phyloP scores from a whole-genome alignment of 1,139 yeast genomes.

The Debaryomyces singareniensis region DNA sequence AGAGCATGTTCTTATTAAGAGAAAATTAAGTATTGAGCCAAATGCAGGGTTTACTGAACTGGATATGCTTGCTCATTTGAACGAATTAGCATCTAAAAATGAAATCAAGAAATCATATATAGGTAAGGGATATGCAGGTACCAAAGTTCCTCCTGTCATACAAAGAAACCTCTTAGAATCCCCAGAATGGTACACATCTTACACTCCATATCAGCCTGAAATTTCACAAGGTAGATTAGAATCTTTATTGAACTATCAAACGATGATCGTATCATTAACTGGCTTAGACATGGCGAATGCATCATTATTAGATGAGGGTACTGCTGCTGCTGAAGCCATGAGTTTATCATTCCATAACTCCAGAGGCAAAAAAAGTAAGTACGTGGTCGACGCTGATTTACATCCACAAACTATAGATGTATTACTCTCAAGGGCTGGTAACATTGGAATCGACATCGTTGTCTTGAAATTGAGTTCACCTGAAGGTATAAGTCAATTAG shows the following conservation, averaged over 20 bases:
- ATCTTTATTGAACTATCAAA: conserved; percentile 83
- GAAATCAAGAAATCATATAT: conserved; percentile 66
- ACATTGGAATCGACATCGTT: conserved; percentile 62
- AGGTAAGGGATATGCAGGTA: conserved; percentile 94
- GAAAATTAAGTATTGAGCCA: conserved; percentile 61
- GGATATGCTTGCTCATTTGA: conserved; percentile 67
- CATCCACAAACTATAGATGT: conserved; percentile 88
- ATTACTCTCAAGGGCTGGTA: conserved; percentile 68
- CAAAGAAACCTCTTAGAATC: conserved; percentile 87
- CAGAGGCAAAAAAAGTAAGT: conserved; percentile 62
- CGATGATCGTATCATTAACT: conserved; percentile 80
- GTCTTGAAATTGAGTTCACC: conserved; percentile 48
- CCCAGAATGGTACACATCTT: conserved; percentile 98
- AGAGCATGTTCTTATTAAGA: conserved; percentile 58
- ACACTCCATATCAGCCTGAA: conserved; percentile 98
- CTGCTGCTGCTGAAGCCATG: conserved; percentile 99
- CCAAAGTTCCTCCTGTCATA: conserved; percentile 84
- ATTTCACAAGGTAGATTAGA: conserved; percentile 95
- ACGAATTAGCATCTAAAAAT: conserved; percentile 68
- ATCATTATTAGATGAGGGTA: conserved; percentile 90
- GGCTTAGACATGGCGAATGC: conserved; percentile 93
- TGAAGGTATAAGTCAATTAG: conserved; percentile 39
- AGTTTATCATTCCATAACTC: conserved; percentile 65
- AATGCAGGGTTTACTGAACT: conserved; percentile 72
- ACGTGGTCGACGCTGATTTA: conserved; percentile 67